phyloP scores from a whole-genome alignment of 495 filamentous ascomycete genomes.

The Mytilinidion resinicola region DNA sequence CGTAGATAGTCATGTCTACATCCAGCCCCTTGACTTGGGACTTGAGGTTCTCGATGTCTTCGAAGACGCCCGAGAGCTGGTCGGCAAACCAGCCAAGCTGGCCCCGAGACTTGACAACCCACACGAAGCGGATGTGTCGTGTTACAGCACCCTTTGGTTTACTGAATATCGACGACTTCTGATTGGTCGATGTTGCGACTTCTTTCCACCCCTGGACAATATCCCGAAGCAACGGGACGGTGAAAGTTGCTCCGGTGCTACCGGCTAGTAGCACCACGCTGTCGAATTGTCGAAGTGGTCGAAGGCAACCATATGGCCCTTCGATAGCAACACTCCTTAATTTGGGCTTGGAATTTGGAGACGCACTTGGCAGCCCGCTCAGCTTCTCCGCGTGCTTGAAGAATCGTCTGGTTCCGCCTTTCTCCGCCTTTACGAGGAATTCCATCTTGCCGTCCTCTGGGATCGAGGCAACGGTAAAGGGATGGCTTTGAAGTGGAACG shows the following conservation, averaged over 20 bases:
- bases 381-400: conserved; percentile 55
- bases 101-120: conserved; percentile 62
- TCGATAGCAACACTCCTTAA: conserved; percentile 34
- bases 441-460: conserved; percentile 56
- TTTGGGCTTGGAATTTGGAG: conserved; percentile 24
- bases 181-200: conserved; percentile 4
- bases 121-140: conserved; percentile 61
- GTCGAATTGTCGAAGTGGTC: conserved; percentile 50
- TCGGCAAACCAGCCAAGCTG: conserved; percentile 65
- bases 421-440: conserved; percentile 64
- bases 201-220: conserved; percentile 37
- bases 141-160: conserved; percentile 46
- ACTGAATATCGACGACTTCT: conserved; percentile 20
- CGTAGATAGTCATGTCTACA: conserved; percentile 52
- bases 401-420: conserved; percentile 63
- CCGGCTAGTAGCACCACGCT: conserved; percentile 58
- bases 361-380: conserved; percentile 44
- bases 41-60: conserved; percentile 41
- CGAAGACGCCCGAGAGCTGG: conserved; percentile 52
- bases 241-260: conserved; percentile 52
- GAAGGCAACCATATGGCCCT: conserved; percentile 49
- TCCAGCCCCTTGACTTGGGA: conserved; percentile 34
- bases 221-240: conserved; percentile 48
- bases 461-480: conserved; percentile 69
- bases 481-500: conserved; percentile 66